Evolutionary conservation across 202 grass and related monocot genomes (phyloP).

Genomic region (Dendrocalamus latiflorus): DNA sequence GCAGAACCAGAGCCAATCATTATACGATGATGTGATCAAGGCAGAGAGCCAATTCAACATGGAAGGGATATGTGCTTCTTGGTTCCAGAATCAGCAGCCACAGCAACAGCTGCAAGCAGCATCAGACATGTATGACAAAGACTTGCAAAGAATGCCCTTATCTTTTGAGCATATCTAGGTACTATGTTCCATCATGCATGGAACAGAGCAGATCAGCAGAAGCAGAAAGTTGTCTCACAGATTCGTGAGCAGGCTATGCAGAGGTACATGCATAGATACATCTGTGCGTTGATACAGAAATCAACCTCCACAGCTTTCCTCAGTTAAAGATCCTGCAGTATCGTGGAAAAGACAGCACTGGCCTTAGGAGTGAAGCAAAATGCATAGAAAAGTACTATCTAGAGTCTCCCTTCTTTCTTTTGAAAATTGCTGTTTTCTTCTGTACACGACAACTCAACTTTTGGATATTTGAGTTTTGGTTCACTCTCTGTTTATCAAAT

Average conservation of each 20-base stretch:
- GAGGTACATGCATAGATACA: slow-evolving; percentile 25
- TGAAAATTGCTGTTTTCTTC: slow-evolving; percentile 45
- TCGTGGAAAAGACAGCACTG: slow-evolving; percentile 25
- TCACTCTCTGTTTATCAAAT: slow-evolving; percentile 50
- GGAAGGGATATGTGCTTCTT: too few species aligned
- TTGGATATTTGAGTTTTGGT: slow-evolving; percentile 50
- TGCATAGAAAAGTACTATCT: slow-evolving; percentile 51
- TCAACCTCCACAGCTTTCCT: slow-evolving; percentile 32
- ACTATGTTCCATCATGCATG: slow-evolving; percentile 8
- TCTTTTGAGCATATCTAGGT: slow-evolving; percentile 65
- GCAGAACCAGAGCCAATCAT: too few species aligned
- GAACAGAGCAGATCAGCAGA: slow-evolving; percentile 39
- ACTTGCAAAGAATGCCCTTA: slow-evolving; percentile 57
- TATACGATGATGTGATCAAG: too few species aligned
- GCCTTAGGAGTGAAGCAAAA: slow-evolving; percentile 28
- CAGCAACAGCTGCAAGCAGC: slow-evolving; percentile 53
- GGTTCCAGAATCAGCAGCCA: slow-evolving; percentile 56
- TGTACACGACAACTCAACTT: slow-evolving; percentile 52
- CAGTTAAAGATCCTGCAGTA: slow-evolving; percentile 21
- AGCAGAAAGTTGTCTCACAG: slow-evolving; percentile 24
- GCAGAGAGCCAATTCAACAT: too few species aligned
- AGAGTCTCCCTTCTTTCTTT: slow-evolving; percentile 44
- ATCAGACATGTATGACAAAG: slow-evolving; percentile 56
- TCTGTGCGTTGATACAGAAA: slow-evolving; percentile 30
- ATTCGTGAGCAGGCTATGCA: slow-evolving; percentile 16